Evolutionary conservation across 768 basidiomycete species (phyloP), one percentile per base, ranked within the genome.

Genomic region (Naganishia onofrii): DNA sequence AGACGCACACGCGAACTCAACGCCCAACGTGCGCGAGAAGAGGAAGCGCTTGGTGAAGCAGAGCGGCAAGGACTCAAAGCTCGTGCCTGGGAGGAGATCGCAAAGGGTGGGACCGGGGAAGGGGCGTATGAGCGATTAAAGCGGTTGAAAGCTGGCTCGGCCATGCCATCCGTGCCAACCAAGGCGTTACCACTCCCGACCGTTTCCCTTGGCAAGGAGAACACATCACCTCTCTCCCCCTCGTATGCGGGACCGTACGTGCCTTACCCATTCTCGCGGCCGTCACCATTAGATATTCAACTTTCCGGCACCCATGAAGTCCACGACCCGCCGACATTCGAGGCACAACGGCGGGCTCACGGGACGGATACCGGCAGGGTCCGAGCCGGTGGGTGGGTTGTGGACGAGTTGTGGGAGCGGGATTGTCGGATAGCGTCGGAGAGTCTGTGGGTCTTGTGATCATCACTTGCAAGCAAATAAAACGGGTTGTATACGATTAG

Each of bases 171-270:
- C 70, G 48, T 19, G 57, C 72, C 34, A 29, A 34, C 9, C 36
- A 70, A 65, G 58, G 48, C 23, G 13, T 29, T 58, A 28, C 29
- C 26, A 21, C 23, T 7, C 5, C 31, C 28, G 28, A 23, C 36
- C 1, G n/a, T 65, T 73, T 38, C 31, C 19, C 53, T 29, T 5
- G 63, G 48, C 3, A 46, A 64, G 8, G 65, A 58, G 31, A 60
- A 32, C 48, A 67, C 48, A 57, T 69, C n/a, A 52, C 73, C 46
- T 21, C 70, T 28, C 42, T 73, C 71, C 12, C 71, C 76, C 4
- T 71, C 70, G 9, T 80, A 80, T 48, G 38, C 72, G 17, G 79
- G 79, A 9, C 77, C 76, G 2, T 80, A 73, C 65, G 75, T 80
- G 1, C 73, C 79, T 26, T 73, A 77, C 26, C 78, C 79, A 15